These are phyloP conservation scores for Cairneyella variabilis DNA, from an alignment of 495 filamentous ascomycete species.

Conservation along the genomic window DNA sequence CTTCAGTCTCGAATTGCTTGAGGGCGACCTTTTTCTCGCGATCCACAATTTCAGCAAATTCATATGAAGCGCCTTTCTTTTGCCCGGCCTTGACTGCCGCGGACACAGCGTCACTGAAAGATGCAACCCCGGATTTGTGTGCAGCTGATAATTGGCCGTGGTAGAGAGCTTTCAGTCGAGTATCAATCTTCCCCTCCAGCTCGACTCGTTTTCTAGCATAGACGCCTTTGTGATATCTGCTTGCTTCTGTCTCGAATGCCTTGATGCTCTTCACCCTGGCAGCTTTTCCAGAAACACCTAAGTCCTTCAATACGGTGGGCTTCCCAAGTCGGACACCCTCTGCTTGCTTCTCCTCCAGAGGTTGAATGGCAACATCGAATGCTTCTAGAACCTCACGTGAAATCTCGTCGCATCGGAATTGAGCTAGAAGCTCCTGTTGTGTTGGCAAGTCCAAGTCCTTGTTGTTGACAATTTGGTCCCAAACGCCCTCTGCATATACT, in stretches of 20 bases:
- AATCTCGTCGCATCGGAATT: slow-evolving; percentile 98
- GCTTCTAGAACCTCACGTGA: slow-evolving; percentile 74
- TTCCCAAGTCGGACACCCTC: slow-evolving; percentile 68
- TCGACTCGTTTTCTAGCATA: slow-evolving; percentile 81
- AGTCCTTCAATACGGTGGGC: slow-evolving; percentile 64
- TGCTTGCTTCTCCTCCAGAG: slow-evolving; percentile 82
- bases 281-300: slow-evolving; percentile 70
- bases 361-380: slow-evolving; percentile 78
- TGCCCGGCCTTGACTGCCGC: slow-evolving; percentile 78
- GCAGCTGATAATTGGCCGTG: slow-evolving; percentile 79
- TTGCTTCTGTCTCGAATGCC: slow-evolving; percentile 83
- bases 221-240: slow-evolving; percentile 93
- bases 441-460: slow-evolving; percentile 96
- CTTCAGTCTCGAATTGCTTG: slow-evolving; percentile 72
- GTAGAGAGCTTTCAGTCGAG: slow-evolving; percentile 81
- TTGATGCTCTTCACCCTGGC: slow-evolving; percentile 72
- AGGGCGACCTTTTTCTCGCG: slow-evolving; percentile 73
- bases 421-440: slow-evolving; percentile 92
- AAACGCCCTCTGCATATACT: slow-evolving; percentile 86
- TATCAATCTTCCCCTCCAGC: slow-evolving; percentile 80
- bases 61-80: slow-evolving; percentile 83
- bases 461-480: slow-evolving; percentile 98
- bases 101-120: slow-evolving; percentile 81
- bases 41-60: slow-evolving; percentile 92
- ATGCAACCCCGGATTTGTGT: slow-evolving; percentile 82